Conservation (phyloP, 768 basidiomycete species). For the Amanita brunnescens region DNA sequence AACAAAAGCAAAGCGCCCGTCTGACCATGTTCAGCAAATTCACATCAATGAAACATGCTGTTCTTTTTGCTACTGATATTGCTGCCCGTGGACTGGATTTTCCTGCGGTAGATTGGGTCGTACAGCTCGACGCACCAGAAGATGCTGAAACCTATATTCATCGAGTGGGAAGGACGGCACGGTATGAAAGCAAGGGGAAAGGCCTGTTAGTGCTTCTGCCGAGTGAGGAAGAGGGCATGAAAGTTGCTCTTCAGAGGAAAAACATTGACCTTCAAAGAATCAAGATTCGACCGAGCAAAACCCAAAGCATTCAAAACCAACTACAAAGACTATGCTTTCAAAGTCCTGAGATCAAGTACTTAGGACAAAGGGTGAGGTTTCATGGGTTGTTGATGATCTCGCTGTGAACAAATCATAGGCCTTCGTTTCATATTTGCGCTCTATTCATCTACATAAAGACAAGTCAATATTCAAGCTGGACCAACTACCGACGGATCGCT, state of each 20-base stretch:
- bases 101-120: constrained; percentile 92
- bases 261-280: constrained; percentile 66
- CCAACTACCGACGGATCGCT: constrained; percentile 74
- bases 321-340: constrained; percentile 90
- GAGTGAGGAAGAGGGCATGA: constrained; percentile 92
- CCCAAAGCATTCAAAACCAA: constrained; percentile 75
- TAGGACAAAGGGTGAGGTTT: constrained; percentile 76
- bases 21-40: constrained; percentile 80
- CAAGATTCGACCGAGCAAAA: constrained; percentile 85
- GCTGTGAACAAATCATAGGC: constrained; percentile 40
- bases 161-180: constrained; percentile 89
- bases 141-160: constrained; percentile 98
- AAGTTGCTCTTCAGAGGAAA: constrained; percentile 59
- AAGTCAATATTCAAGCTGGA: constrained; percentile 86
- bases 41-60: constrained; percentile 69
- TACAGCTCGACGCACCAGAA: constrained; percentile 94
- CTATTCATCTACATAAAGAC: constrained; percentile 88
- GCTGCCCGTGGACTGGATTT: constrained; percentile 96
- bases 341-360: constrained; percentile 94
- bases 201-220: constrained; percentile 76
- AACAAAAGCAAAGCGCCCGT: constrained; percentile 91
- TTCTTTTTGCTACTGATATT: constrained; percentile 93
- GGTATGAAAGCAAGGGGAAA: constrained; percentile 88
- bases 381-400: background rate
- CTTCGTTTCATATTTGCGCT: constrained; percentile 92